phyloP scores from a whole-genome alignment of 345 rosid species.

The Salix caprea region DNA sequence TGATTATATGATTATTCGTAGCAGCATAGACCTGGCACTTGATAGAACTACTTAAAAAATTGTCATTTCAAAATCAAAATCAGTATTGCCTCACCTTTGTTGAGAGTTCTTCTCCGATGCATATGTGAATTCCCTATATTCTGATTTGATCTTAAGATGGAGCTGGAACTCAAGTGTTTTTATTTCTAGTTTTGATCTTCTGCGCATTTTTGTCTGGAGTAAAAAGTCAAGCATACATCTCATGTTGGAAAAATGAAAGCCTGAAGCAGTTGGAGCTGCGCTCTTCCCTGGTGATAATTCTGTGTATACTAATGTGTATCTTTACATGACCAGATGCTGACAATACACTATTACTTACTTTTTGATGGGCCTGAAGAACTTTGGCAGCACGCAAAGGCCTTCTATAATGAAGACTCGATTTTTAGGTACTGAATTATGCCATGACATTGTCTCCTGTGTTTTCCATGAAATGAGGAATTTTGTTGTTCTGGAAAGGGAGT shows the following conservation, averaged over 20 bases:
- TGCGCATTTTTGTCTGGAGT: background rate
- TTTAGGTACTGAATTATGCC: conserved; percentile 51
- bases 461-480: background rate
- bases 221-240: background rate
- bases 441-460: background rate
- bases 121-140: background rate
- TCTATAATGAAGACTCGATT: conserved; percentile 62
- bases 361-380: conserved; percentile 82
- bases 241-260: background rate
- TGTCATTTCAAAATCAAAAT: too few relatives aligned
- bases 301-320: conserved; percentile 5
- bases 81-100: too few relatives aligned
- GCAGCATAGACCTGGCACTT: too few relatives aligned
- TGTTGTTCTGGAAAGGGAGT: background rate
- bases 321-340: conserved; percentile 61
- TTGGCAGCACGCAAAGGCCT: conserved; percentile 65
- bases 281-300: background rate
- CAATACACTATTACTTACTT: conserved; percentile 89
- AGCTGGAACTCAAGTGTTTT: background rate
- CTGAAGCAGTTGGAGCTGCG: background rate
- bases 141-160: too few relatives aligned
- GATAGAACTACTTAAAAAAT: too few relatives aligned
- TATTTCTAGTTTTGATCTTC: background rate
- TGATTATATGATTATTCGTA: too few relatives aligned
- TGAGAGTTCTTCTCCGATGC: too few relatives aligned